phyloP scores from a whole-genome alignment of 2,329 filamentous ascomycete species.

The Claviceps citrina region DNA sequence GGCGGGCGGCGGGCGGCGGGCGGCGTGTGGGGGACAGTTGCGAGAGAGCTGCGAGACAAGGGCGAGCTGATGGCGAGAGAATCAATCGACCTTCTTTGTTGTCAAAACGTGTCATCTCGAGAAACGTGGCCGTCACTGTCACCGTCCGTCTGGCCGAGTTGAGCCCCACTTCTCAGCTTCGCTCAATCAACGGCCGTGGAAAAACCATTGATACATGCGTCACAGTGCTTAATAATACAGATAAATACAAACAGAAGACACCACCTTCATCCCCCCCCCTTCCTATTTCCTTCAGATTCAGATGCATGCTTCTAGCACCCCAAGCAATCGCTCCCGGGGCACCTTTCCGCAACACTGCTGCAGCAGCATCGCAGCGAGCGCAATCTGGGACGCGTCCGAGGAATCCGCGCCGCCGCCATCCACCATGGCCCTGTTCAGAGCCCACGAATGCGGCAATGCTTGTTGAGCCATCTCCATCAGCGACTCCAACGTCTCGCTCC shows the following conservation, averaged over 20 bases:
- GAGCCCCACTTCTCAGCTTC: too few species aligned
- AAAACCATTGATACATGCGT: too few species aligned
- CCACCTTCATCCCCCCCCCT: too few species aligned
- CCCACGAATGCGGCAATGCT: constrained; percentile 15
- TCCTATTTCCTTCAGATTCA: not conserved
- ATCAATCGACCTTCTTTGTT: too few species aligned
- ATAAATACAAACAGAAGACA: too few species aligned
- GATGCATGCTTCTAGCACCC: constrained; percentile 13
- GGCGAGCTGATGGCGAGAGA: too few species aligned
- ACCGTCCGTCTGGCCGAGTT: too few species aligned
- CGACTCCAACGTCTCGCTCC: constrained; percentile 6
- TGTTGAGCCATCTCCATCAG: constrained; percentile 12
- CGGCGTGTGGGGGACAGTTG: not conserved
- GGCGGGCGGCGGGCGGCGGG: not conserved
- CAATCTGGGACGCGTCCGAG: constrained; percentile 14
- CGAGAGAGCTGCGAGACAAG: too few species aligned
- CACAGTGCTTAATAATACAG: too few species aligned
- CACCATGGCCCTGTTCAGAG: constrained; percentile 12
- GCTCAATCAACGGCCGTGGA: too few species aligned
- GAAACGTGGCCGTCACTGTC: too few species aligned
- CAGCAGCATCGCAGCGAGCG: constrained; percentile 13
- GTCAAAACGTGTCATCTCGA: too few species aligned
- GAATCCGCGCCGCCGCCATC: constrained; percentile 6
- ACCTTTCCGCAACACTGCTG: constrained; percentile 13
- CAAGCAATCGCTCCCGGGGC: constrained; percentile 12